Conservation (phyloP, 129 eudicot species). For the Deinandra increscens region DNA sequence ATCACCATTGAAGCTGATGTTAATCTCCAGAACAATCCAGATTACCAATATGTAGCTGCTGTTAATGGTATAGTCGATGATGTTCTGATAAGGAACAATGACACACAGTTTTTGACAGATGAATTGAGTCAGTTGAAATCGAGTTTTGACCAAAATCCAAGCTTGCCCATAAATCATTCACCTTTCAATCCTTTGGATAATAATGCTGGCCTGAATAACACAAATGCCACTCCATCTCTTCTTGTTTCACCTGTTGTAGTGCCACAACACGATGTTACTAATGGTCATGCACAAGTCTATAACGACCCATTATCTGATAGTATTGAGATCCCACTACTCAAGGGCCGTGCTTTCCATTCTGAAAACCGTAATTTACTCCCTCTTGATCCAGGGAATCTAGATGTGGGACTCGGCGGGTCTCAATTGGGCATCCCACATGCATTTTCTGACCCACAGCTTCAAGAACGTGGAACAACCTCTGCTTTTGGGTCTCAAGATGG, state of each 20-base stretch:
- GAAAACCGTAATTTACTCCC: conserved; percentile 53
- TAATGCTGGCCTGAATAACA: conserved; percentile 23
- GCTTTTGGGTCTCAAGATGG: conserved; percentile 61
- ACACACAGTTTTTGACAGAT: conserved; percentile 25
- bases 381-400: conserved; percentile 33
- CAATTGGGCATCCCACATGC: conserved; percentile 77
- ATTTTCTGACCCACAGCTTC: conserved; percentile 83
- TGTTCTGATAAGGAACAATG: conserved; percentile 26
- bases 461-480: conserved; percentile 60
- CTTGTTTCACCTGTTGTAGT: conserved; percentile 36
- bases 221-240: conserved; percentile 21
- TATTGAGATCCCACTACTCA: conserved; percentile 38
- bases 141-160: conserved; percentile 34
- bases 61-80: conserved; percentile 64
- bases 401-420: conserved; percentile 39
- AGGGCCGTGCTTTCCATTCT: conserved; percentile 41
- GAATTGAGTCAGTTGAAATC: conserved; percentile 32
- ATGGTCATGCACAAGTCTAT: conserved; percentile 29
- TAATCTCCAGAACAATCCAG: conserved; percentile 44
- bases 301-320: conserved; percentile 36
- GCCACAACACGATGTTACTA: conserved; percentile 40
- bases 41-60: conserved; percentile 80
- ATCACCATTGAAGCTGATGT: conserved; percentile 33
- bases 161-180: conserved; percentile 32
- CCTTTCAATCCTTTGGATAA: conserved; percentile 29